A percentile compares a stretch with the other conserved stretches of the same genome.
phyloP scores from a whole-genome alignment of 164 flowering plant species.

The Cinnamomum chago region DNA sequence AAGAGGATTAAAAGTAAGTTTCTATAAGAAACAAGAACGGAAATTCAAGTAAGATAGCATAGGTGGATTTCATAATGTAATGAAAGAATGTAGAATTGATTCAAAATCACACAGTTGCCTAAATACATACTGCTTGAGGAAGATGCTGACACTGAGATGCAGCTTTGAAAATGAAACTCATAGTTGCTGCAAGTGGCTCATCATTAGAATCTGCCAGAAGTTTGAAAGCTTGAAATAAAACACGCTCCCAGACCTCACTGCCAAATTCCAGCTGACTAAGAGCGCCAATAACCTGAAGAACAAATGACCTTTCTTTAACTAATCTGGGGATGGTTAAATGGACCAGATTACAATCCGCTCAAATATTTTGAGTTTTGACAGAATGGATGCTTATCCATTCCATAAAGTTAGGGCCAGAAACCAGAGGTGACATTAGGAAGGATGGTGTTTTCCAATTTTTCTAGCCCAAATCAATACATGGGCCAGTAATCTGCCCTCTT shows the following conservation, averaged over 20 bases:
- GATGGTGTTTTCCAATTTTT: too few relatives aligned
- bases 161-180: conserved; percentile 78
- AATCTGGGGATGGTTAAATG: neutral
- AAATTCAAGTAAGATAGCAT: neutral
- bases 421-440: neutral
- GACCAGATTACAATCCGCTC: neutral
- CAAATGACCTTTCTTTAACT: neutral
- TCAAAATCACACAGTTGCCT: conserved; percentile 7
- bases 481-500: neutral
- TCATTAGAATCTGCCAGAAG: conserved; percentile 69
- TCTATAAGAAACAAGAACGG: neutral
- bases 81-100: neutral
- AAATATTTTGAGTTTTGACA: neutral
- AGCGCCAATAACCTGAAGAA: conserved; percentile 75
- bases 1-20: conserved; percentile 4
- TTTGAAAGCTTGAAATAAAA: conserved; percentile 58
- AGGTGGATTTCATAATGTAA: conserved; percentile 6
- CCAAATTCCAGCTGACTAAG: conserved; percentile 88
- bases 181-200: conserved; percentile 73
- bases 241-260: conserved; percentile 82
- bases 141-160: conserved; percentile 88
- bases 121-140: conserved; percentile 75
- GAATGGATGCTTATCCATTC: neutral
- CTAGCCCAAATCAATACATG: too few relatives aligned
- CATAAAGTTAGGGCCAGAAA: neutral